Conservation (phyloP, 345 rosid species). For the Euphorbia lathyris region DNA sequence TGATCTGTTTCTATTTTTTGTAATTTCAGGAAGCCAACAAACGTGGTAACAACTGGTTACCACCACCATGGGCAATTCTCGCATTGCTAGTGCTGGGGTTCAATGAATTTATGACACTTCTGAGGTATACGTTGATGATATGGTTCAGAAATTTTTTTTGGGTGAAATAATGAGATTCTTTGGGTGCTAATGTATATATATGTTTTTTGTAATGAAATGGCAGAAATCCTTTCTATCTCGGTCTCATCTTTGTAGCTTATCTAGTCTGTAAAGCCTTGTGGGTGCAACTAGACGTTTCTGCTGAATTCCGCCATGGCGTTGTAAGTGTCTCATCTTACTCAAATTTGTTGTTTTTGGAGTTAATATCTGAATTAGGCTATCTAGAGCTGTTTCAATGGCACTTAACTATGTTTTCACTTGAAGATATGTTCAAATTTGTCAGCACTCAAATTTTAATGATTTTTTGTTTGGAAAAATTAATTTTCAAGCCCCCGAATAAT, state of each 20-base stretch:
- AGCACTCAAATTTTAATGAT: no score
- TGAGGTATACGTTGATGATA: slow-evolving; percentile 50
- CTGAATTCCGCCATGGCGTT: slow-evolving; percentile 81
- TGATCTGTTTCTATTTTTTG: slow-evolving; percentile 4
- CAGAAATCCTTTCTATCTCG: slow-evolving; percentile 92
- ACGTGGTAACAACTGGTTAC: slow-evolving; percentile 94
- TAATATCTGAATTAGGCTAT: background rate
- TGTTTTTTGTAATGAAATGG: slow-evolving; percentile 20
- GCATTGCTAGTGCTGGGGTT: slow-evolving; percentile 85
- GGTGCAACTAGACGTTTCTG: slow-evolving; percentile 88
- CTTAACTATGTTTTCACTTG: background rate
- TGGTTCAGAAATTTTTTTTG: slow-evolving; percentile 10
- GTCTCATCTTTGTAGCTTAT: slow-evolving; percentile 62
- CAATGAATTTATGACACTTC: slow-evolving; percentile 96
- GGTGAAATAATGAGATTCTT: background rate
- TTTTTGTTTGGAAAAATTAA: no score
- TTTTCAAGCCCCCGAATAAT: no score
- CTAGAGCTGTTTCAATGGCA: background rate
- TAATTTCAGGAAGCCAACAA: slow-evolving; percentile 87
- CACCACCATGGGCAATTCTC: slow-evolving; percentile 99
- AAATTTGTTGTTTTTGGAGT: background rate
- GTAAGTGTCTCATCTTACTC: slow-evolving; percentile 43
- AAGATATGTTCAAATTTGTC: no score
- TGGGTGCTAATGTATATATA: slow-evolving; percentile 17
- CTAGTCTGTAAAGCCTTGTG: slow-evolving; percentile 84